Conservation (phyloP, 202 grass and related monocot species). For the Panicum hallii region DNA sequence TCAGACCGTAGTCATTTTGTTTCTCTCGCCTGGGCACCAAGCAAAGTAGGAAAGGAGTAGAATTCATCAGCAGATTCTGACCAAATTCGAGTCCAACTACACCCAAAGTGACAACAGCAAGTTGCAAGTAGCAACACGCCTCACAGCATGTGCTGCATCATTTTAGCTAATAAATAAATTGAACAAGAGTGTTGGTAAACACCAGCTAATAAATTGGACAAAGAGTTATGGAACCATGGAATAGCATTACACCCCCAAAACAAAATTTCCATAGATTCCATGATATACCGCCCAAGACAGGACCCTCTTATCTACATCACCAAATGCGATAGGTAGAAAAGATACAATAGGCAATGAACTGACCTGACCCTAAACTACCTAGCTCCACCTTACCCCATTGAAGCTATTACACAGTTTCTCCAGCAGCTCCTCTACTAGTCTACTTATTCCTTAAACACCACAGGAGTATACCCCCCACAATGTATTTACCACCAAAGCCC, state of each 20-base stretch:
- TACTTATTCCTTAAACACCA: slow-evolving; percentile 73
- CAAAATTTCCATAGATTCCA: slow-evolving; percentile 52
- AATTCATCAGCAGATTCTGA: not conserved
- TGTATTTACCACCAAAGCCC: slow-evolving; percentile 59
- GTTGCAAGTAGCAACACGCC: not conserved
- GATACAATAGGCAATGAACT: slow-evolving; percentile 36
- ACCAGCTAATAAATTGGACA: too few species aligned
- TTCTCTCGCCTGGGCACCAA: not conserved
- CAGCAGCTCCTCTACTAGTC: slow-evolving; percentile 34
- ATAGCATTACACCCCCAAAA: slow-evolving; percentile 30
- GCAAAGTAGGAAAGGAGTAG: too few species aligned
- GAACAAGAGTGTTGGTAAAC: not conserved
- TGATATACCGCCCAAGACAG: slow-evolving; percentile 17
- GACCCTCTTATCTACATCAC: slow-evolving; percentile 64
- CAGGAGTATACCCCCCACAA: slow-evolving; percentile 77
- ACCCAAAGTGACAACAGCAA: not conserved
- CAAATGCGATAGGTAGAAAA: slow-evolving; percentile 39
- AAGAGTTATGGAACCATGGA: slow-evolving; percentile 34
- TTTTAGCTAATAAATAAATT: not conserved
- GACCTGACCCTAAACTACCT: slow-evolving; percentile 23
- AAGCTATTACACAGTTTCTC: slow-evolving; percentile 54
- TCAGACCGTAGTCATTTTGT: not conserved
- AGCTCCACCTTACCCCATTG: slow-evolving; percentile 36
- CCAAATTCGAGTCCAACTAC: not conserved
- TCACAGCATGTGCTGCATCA: not conserved